Percentiles rank a stretch among this genome's conserved stretches.
These are phyloP conservation scores for Gentiana macrophylla DNA, from an alignment of 257 asterid species.

Conservation along the genomic window DNA sequence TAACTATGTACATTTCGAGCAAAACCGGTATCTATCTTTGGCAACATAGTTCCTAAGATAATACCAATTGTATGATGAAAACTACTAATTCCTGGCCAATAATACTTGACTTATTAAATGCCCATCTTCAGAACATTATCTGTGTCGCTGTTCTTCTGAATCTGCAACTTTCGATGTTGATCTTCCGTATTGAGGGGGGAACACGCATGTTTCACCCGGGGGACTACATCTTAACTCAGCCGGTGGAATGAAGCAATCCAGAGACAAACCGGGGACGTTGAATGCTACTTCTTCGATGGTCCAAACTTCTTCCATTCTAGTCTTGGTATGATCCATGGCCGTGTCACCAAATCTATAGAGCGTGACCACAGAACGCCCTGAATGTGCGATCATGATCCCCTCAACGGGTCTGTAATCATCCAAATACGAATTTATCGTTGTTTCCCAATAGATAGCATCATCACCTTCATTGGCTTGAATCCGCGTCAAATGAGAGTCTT, in stretches of 20 bases:
- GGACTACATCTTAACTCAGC: constrained; percentile 48
- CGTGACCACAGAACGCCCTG: constrained; percentile 58
- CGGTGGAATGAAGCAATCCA: constrained; percentile 66
- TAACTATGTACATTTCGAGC: no score
- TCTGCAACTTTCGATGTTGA: constrained; percentile 43
- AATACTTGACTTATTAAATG: constrained; percentile 8
- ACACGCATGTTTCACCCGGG: constrained; percentile 40
- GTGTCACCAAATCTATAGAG: constrained; percentile 71
- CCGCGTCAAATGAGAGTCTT: constrained; percentile 70
- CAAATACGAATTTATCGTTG: constrained; percentile 54
- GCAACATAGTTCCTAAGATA: no score
- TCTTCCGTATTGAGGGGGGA: constrained; percentile 39
- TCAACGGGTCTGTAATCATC: constrained; percentile 65
- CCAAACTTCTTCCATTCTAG: constrained; percentile 77
- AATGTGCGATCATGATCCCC: constrained; percentile 76
- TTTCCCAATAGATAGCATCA: constrained; percentile 72
- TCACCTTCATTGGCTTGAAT: constrained; percentile 56
- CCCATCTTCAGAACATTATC: constrained; percentile 35
- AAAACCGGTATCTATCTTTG: no score
- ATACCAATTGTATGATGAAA: no score
- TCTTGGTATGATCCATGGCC: constrained; percentile 70
- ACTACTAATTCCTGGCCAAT: no score
- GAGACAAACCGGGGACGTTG: constrained; percentile 53
- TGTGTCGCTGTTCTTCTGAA: constrained; percentile 22
- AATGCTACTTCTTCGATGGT: constrained; percentile 61